A percentile compares a stretch with the other conserved stretches of the same genome.
phyloP scores from a whole-genome alignment of 257 asterid species.

The Solanum infundibuliforme region DNA sequence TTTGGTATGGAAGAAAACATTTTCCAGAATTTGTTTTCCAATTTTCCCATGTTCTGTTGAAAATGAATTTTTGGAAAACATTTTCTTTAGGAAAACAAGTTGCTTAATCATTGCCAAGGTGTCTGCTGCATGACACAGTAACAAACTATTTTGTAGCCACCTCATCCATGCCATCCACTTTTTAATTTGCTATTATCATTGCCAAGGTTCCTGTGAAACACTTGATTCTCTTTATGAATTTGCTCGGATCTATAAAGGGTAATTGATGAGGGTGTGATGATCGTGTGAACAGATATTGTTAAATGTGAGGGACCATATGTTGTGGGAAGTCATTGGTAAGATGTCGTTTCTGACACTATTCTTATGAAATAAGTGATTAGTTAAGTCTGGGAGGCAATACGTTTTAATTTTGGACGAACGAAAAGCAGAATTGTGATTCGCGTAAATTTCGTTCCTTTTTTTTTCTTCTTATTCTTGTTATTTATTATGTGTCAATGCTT shows the following conservation, averaged over 20 bases:
- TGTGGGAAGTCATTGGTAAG: neutral
- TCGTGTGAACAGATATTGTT: neutral
- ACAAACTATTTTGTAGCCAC: neutral
- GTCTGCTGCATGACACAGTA: neutral
- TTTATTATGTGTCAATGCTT: neutral
- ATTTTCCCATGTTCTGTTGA: neutral
- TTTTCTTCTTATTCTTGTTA: neutral
- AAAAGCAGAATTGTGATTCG: neutral
- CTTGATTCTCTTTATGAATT: neutral
- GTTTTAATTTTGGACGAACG: neutral
- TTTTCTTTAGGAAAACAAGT: neutral
- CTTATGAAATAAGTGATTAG: neutral
- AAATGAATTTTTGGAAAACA: neutral
- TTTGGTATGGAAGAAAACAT: neutral
- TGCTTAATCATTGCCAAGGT: neutral
- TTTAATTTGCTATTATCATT: neutral
- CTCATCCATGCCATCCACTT: neutral
- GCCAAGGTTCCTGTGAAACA: neutral
- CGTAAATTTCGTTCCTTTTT: neutral
- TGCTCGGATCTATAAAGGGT: neutral
- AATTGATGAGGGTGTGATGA: neutral
- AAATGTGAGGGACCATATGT: neutral
- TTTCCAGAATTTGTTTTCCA: neutral
- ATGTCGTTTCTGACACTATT: neutral
- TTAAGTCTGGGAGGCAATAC: neutral